Conservation (phyloP, 2,329 filamentous ascomycete species). For the Aureobasidium melanogenum region DNA sequence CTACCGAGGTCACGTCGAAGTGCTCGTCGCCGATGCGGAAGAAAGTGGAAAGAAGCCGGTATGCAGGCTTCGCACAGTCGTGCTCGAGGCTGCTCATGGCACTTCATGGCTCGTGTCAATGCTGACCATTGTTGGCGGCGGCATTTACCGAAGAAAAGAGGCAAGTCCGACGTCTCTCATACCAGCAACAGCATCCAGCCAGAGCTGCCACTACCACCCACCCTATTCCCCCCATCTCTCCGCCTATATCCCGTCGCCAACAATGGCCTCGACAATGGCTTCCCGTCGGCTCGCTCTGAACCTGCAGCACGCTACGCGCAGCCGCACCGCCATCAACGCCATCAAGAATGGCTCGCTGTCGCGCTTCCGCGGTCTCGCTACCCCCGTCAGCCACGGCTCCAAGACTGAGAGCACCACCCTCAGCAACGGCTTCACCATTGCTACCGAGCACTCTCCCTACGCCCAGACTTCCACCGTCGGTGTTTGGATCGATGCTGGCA, state of each 20-base stretch:
- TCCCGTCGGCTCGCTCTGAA: slow-evolving; percentile 95
- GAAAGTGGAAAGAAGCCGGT: background rate
- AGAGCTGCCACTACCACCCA: slow-evolving; percentile 21
- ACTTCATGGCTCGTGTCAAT: background rate
- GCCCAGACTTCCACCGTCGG: slow-evolving; percentile 97
- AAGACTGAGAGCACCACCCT: slow-evolving; percentile 95
- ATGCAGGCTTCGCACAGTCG: background rate
- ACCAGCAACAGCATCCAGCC: slow-evolving; percentile 24
- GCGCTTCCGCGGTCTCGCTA: slow-evolving; percentile 80
- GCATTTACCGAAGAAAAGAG: slow-evolving; percentile 7
- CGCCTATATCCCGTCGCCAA: slow-evolving; percentile 20
- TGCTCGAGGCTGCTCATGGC: background rate
- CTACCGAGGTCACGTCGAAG: too few relatives aligned
- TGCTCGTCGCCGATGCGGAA: background rate
- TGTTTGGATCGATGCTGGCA: slow-evolving; percentile 99
- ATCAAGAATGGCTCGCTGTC: slow-evolving; percentile 55
- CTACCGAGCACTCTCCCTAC: slow-evolving; percentile 95
- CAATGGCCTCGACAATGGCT: slow-evolving; percentile 57
- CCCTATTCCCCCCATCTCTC: slow-evolving; percentile 30
- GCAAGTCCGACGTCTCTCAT: slow-evolving; percentile 7
- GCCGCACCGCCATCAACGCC: slow-evolving; percentile 72
- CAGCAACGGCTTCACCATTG: slow-evolving; percentile 95
- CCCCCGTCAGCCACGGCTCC: slow-evolving; percentile 63
- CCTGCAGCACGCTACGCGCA: slow-evolving; percentile 83
- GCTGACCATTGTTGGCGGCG: background rate